Conservation (phyloP, 1,139 yeast genomes). For the Meyerozyma guilliermondii region DNA sequence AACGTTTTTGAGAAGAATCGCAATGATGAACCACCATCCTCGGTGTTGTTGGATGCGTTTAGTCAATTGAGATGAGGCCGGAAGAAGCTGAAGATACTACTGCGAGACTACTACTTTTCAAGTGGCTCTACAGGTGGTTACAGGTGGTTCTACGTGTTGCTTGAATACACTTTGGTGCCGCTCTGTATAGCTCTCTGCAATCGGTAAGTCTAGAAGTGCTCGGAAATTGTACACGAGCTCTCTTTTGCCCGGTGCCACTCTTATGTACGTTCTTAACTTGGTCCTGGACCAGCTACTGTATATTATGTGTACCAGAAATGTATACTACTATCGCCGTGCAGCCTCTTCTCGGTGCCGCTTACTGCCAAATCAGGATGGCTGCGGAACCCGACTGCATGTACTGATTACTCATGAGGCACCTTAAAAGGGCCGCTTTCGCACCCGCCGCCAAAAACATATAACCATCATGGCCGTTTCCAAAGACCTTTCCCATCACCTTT, state of each 20-base stretch:
- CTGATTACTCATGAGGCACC: background rate
- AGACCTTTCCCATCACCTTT: constrained; percentile 71
- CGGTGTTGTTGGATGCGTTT: constrained; percentile 72
- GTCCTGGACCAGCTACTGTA: background rate
- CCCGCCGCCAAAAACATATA: background rate
- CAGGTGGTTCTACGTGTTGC: too few species aligned
- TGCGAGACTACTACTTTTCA: too few species aligned
- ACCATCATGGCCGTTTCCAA: constrained; percentile 28
- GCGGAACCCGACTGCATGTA: background rate
- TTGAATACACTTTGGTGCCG: too few species aligned
- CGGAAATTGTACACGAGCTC: too few species aligned
- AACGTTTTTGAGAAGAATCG: constrained; percentile 78
- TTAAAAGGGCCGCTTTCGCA: background rate
- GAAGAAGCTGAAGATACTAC: too few species aligned
- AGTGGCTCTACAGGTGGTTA: too few species aligned
- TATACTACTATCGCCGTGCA: background rate
- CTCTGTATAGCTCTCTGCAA: too few species aligned
- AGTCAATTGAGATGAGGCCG: constrained; percentile 56
- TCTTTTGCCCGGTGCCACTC: too few species aligned
- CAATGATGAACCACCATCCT: constrained; percentile 50
- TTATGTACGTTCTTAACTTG: too few species aligned
- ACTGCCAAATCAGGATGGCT: background rate
- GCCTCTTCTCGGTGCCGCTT: background rate
- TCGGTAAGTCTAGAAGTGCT: too few species aligned
- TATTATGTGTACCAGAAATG: background rate